Evolutionary conservation across 2,329 filamentous ascomycete genomes (phyloP).

Genomic region (Fusarium sp.): DNA sequence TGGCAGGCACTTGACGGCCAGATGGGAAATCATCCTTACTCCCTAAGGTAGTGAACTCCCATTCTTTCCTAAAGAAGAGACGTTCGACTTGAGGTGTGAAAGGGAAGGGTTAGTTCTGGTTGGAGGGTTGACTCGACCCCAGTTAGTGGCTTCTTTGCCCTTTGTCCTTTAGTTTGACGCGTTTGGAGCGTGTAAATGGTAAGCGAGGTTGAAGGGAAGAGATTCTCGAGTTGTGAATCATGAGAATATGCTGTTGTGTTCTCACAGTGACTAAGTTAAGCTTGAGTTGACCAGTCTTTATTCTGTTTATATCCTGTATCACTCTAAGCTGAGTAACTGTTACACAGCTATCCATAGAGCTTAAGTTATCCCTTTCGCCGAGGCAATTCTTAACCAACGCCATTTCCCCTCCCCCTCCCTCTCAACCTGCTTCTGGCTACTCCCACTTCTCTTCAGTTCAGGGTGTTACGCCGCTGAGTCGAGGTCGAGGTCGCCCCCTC

Average conservation of each 20-base stretch:
- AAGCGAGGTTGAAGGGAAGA: slow-evolving; percentile 11
- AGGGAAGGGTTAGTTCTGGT: slow-evolving; percentile 7
- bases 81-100: neutral
- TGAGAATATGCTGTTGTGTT: neutral
- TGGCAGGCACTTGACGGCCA: slow-evolving; percentile 16
- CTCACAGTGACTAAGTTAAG: neutral
- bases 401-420: slow-evolving; percentile 19
- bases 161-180: slow-evolving; percentile 14
- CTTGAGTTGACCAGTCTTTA: too few species aligned
- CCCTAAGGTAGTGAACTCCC: neutral
- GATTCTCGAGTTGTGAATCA: neutral
- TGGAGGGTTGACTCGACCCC: slow-evolving; percentile 4
- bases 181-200: slow-evolving; percentile 13
- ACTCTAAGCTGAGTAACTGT: neutral
- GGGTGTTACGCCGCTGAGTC: slow-evolving; percentile 7
- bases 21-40: slow-evolving; percentile 10
- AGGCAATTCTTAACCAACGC: slow-evolving; percentile 9
- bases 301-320: too few species aligned
- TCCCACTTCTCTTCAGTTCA: slow-evolving; percentile 1
- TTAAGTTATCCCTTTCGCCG: neutral
- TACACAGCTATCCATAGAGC: neutral
- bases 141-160: slow-evolving; percentile 6
- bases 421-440: neutral
- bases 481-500: slow-evolving; percentile 27
- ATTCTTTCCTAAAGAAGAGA: slow-evolving; percentile 16